phyloP scores from a whole-genome alignment of 306 rosid species.

The Hippophae rhamnoides region DNA sequence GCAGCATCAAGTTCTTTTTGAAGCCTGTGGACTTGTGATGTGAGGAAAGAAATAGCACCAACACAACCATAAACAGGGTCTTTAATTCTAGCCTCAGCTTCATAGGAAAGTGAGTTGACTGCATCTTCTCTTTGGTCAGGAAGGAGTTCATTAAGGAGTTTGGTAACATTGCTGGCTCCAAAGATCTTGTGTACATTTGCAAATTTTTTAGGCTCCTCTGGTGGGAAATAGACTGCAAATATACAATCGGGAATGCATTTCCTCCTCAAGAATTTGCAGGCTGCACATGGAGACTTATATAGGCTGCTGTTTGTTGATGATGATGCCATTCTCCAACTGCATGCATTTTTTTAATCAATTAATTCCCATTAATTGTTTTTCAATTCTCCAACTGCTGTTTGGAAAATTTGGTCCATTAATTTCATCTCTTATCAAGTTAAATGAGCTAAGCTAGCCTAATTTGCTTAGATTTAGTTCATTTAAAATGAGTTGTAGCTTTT shows the following conservation, averaged over 20 bases:
- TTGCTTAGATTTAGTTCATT: too few relatives aligned
- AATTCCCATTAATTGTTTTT: too few relatives aligned
- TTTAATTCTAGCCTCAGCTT: constrained; percentile 88
- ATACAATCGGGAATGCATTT: constrained; percentile 95
- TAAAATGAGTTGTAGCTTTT: too few relatives aligned
- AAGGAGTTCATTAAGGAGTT: constrained; percentile 87
- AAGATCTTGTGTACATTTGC: constrained; percentile 93
- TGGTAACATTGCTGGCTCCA: constrained; percentile 94
- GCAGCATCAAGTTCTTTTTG: constrained; percentile 91
- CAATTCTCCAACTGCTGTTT: too few relatives aligned
- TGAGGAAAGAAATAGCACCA: constrained; percentile 91
- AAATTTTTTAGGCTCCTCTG: constrained; percentile 94
- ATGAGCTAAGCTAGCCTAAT: too few relatives aligned
- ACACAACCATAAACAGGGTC: constrained; percentile 97
- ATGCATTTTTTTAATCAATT: too few relatives aligned
- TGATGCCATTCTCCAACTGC: constrained; percentile 24
- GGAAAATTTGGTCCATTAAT: too few relatives aligned
- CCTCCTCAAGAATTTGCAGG: constrained; percentile 89
- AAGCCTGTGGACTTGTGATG: constrained; percentile 84
- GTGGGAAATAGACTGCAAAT: constrained; percentile 95
- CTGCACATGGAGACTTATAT: constrained; percentile 86
- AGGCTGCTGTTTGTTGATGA: constrained; percentile 56
- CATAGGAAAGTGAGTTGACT: constrained; percentile 88
- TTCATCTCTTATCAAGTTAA: too few relatives aligned
- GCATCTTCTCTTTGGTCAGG: constrained; percentile 96